Conservation (phyloP, 1,284 basidiomycete genomes). For the Marasmius fiardii region DNA sequence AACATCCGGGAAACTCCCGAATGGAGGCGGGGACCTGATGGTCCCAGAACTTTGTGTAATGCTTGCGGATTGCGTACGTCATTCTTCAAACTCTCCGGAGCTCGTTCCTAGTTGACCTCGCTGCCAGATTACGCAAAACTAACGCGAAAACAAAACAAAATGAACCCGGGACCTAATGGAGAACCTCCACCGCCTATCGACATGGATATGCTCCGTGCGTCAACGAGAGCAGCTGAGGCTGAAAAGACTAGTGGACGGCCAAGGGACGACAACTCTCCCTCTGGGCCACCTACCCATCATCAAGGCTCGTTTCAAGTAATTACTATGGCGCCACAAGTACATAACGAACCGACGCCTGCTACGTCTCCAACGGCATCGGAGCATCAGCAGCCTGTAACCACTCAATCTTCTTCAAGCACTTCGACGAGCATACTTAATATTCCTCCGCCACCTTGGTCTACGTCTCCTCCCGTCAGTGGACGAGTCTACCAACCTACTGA, state of each 20-base stretch:
- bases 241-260: constrained; percentile 29
- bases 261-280: constrained; percentile 27
- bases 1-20: constrained; percentile 83
- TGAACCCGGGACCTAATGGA: constrained; percentile 45
- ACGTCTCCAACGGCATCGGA: constrained; percentile 15
- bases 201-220: constrained; percentile 69
- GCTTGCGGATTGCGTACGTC: constrained; percentile 78
- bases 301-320: constrained; percentile 53
- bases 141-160: constrained; percentile 69
- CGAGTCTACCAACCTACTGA: not conserved
- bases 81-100: constrained; percentile 3
- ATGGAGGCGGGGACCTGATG: constrained; percentile 78
- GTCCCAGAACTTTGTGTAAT: constrained; percentile 76
- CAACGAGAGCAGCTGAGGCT: constrained; percentile 56
- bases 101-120: constrained; percentile 9
- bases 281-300: constrained; percentile 32
- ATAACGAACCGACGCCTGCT: not conserved
- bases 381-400: not conserved
- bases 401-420: constrained; percentile 19
- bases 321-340: constrained; percentile 29
- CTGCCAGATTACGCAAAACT: constrained; percentile 71
- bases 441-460: constrained; percentile 1
- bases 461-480: not conserved
- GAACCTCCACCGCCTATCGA: constrained; percentile 52
- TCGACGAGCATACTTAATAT: constrained; percentile 31